A percentile compares a stretch with the other conserved stretches of the same genome.
phyloP scores from a whole-genome alignment of 208 protist species.

The Leishmania lainsoni region DNA sequence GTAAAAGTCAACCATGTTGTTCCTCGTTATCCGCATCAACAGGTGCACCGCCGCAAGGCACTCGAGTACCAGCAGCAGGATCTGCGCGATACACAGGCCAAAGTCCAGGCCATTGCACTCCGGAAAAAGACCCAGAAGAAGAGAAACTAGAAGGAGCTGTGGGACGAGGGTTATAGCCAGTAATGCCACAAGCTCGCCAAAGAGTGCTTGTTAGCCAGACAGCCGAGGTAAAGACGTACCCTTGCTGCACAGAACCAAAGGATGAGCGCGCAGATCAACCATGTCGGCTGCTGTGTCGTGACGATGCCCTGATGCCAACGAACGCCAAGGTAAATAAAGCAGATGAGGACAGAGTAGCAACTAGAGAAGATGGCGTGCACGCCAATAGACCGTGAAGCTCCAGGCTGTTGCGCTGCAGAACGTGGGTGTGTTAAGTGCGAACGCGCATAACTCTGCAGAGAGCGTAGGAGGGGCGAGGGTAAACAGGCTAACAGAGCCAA shows the following conservation, averaged over 20 bases:
- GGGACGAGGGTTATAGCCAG: conserved; percentile 48
- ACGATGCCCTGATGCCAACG: conserved; percentile 32
- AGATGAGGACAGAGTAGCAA: conserved; percentile 54
- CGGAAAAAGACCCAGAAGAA: conserved; percentile 44
- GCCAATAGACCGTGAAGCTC: conserved; percentile 50
- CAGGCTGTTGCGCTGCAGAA: conserved; percentile 54
- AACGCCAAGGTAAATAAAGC: conserved; percentile 46
- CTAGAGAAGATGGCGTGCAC: conserved; percentile 54
- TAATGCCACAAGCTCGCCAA: conserved; percentile 60
- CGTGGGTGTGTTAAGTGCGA: conserved; percentile 64
- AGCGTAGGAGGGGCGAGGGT: too few species aligned
- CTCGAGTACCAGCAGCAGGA: conserved; percentile 59
- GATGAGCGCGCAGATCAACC: conserved; percentile 49
- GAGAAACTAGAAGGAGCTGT: conserved; percentile 55
- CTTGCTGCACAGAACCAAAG: conserved; percentile 60
- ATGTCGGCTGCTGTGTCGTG: conserved; percentile 30
- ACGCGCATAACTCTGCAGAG: conserved; percentile 46
- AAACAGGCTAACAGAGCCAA: neutral
- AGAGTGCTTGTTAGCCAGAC: conserved; percentile 43
- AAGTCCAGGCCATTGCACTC: conserved; percentile 64
- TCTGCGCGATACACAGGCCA: conserved; percentile 57
- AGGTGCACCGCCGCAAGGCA: conserved; percentile 32
- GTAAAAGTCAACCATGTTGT: conserved; percentile 82
- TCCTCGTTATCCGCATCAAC: conserved; percentile 43
- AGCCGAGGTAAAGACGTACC: conserved; percentile 54